Evolutionary conservation across 2,329 filamentous ascomycete genomes (phyloP).

Genomic region (Nemania bipapillata): DNA sequence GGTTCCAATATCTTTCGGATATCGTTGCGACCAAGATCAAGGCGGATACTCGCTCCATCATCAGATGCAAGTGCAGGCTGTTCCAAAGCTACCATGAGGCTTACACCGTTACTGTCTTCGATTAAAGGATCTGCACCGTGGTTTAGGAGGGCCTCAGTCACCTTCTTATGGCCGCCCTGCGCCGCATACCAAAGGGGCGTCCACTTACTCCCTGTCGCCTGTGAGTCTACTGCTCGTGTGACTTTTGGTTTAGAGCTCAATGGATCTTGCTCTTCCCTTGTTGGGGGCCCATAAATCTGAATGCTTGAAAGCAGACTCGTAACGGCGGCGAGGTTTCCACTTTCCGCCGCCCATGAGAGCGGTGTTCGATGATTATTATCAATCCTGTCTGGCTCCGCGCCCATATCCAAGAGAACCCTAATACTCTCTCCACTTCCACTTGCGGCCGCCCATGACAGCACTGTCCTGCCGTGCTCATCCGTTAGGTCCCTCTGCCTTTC

Average conservation of each 20-base stretch:
- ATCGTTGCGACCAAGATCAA: neutral
- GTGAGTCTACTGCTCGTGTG: neutral
- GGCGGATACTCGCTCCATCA: neutral
- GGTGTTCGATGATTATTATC: neutral
- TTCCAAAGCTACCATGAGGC: neutral
- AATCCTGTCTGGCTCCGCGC: neutral
- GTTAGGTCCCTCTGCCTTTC: neutral
- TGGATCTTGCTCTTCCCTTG: neutral
- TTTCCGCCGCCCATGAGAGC: slow-evolving; percentile 2
- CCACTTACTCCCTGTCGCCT: neutral
- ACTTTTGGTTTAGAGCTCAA: too few relatives aligned
- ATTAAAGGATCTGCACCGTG: neutral
- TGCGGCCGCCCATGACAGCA: neutral
- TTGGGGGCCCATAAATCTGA: too few relatives aligned
- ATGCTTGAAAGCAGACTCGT: neutral
- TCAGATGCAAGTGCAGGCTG: neutral
- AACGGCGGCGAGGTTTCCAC: neutral
- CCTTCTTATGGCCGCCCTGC: neutral
- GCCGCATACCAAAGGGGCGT: slow-evolving; percentile 10
- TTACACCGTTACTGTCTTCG: neutral
- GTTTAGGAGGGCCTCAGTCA: neutral
- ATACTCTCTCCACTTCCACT: neutral
- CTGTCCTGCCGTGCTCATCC: neutral
- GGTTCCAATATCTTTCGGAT: slow-evolving; percentile 2
- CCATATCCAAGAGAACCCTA: neutral